phyloP scores from a whole-genome alignment of 805 yeast species.

The Saturnispora zaruensis region DNA sequence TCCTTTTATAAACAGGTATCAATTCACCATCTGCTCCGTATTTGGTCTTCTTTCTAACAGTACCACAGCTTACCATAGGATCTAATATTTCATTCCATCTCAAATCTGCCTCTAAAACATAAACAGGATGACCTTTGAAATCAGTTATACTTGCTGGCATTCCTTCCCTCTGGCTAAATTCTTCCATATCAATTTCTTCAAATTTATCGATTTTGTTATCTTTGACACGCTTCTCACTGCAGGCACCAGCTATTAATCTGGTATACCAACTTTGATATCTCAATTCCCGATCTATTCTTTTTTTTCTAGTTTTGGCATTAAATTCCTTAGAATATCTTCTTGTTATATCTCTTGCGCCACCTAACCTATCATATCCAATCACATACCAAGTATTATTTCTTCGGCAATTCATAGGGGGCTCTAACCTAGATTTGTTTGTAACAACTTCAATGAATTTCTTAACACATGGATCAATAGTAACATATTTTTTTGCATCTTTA shows the following conservation, averaged over 20 bases:
- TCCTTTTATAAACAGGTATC: conserved; percentile 57
- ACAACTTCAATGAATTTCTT: conserved; percentile 55
- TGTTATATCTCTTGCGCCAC: conserved; percentile 73
- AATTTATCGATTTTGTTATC: conserved; percentile 35
- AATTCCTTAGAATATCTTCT: conserved; percentile 65
- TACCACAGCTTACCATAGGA: conserved; percentile 69
- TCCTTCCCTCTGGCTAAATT: conserved; percentile 66
- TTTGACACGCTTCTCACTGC: conserved; percentile 19
- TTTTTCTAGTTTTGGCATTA: conserved; percentile 69
- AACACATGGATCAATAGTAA: conserved; percentile 77
- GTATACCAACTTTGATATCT: conserved; percentile 56
- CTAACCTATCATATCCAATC: conserved; percentile 61
- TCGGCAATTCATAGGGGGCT: conserved; percentile 59
- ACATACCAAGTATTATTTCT: conserved; percentile 63
- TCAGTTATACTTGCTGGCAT: conserved; percentile 81
- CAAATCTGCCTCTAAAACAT: conserved; percentile 70
- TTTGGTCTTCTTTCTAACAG: conserved; percentile 38
- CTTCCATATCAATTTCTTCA: conserved; percentile 54
- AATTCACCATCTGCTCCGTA: conserved; percentile 30
- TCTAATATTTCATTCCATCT: conserved; percentile 62
- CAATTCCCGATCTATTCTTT: conserved; percentile 54
- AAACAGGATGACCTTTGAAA: conserved; percentile 79
- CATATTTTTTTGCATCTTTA: conserved; percentile 58
- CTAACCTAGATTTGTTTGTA: conserved; percentile 36
- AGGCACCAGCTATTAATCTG: conserved; percentile 32